phyloP scores from a whole-genome alignment of 2,329 filamentous ascomycete species.

The Venturia carpophila region DNA sequence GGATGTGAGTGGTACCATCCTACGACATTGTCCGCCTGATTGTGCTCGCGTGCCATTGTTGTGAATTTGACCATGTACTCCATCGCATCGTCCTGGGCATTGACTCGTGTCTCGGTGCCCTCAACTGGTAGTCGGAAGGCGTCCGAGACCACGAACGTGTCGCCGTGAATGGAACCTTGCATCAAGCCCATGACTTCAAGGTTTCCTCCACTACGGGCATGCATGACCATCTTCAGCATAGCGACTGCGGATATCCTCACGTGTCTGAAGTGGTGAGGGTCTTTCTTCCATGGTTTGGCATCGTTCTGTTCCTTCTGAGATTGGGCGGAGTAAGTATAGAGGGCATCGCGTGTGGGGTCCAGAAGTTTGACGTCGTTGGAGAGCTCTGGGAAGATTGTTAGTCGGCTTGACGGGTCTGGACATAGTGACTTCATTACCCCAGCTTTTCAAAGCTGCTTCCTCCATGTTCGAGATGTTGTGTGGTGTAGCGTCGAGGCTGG shows the following conservation, averaged over 20 bases:
- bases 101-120: conserved; percentile 96
- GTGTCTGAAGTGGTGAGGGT: conserved; percentile 83
- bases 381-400: conserved; percentile 66
- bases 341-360: conserved; percentile 78
- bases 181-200: conserved; percentile 97
- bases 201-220: conserved; percentile 85
- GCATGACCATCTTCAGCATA: conserved; percentile 98
- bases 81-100: conserved; percentile 90
- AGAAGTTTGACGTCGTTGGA: conserved; percentile 62
- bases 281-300: conserved; percentile 64
- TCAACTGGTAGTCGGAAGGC: conserved; percentile 91
- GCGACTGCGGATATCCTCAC: conserved; percentile 91
- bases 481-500: conserved; percentile 3
- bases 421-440: conserved; percentile 42
- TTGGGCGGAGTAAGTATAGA: conserved; percentile 71
- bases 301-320: conserved; percentile 59
- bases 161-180: conserved; percentile 83
- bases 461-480: conserved; percentile 29
- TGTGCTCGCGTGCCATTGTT: conserved; percentile 62
- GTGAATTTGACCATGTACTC: conserved; percentile 93
- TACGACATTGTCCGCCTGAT: conserved; percentile 82
- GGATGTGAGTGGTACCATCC: conserved; percentile 99
- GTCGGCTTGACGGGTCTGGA: not conserved
- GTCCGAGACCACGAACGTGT: conserved; percentile 87
- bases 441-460: conserved; percentile 52